phyloP scores from a whole-genome alignment of 1,284 basidiomycete species.

The Bjerkandera adusta region DNA sequence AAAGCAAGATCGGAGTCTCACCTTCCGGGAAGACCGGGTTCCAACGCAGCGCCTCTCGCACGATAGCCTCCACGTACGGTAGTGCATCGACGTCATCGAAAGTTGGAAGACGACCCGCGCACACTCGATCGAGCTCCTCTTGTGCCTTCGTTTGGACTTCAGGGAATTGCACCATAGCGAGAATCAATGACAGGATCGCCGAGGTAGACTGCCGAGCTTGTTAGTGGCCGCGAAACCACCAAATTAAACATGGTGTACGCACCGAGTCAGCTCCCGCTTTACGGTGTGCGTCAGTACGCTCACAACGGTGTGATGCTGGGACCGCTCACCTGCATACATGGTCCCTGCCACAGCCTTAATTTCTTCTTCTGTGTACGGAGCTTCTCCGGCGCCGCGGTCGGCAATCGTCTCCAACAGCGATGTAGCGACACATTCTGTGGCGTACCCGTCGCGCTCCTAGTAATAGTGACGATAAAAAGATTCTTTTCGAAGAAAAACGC shows the following conservation, averaged over 20 bases:
- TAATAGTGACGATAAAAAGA: too few species aligned
- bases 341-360: slow-evolving; percentile 2
- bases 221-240: too few species aligned
- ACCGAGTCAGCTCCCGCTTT: too few species aligned
- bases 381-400: not conserved
- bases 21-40: slow-evolving; percentile 4
- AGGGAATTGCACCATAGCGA: slow-evolving; percentile 10
- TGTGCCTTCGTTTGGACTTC: slow-evolving; percentile 5
- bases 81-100: slow-evolving; percentile 3
- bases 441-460: not conserved
- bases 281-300: too few species aligned
- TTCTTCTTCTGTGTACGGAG: slow-evolving; percentile 6
- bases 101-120: slow-evolving; percentile 5
- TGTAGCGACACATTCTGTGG: slow-evolving; percentile 6
- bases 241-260: too few species aligned
- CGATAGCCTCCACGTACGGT: slow-evolving; percentile 6
- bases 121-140: slow-evolving; percentile 1
- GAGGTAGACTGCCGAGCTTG: slow-evolving; percentile 2
- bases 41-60: slow-evolving; percentile 9
- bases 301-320: too few species aligned
- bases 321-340: slow-evolving; percentile 10
- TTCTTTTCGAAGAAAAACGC: too few species aligned
- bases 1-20: not conserved
- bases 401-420: slow-evolving; percentile 1
- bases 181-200: slow-evolving; percentile 1